phyloP scores from a whole-genome alignment of 2,329 filamentous ascomycete species.

The Penicillium frequentans region DNA sequence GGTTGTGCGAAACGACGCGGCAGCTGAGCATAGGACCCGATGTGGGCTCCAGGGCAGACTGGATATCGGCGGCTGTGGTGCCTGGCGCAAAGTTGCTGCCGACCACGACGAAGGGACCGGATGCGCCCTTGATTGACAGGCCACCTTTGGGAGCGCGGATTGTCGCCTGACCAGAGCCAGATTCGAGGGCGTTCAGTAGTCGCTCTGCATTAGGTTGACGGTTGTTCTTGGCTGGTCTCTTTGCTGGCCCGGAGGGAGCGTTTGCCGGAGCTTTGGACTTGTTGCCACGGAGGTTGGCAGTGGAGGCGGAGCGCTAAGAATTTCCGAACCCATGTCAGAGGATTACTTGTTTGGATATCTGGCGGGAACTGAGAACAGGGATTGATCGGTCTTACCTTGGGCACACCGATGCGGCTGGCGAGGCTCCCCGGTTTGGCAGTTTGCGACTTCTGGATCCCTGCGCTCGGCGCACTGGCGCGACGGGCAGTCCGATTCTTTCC shows the following conservation, averaged over 20 bases:
- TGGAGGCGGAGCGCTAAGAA: neutral
- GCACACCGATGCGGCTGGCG: conserved; percentile 60
- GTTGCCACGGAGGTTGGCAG: conserved; percentile 37
- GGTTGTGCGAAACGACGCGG: conserved; percentile 52
- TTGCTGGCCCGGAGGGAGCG: conserved; percentile 19
- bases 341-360: conserved; percentile 34
- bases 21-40: conserved; percentile 56
- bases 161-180: conserved; percentile 30
- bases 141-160: conserved; percentile 34
- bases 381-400: conserved; percentile 47
- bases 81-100: conserved; percentile 66
- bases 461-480: conserved; percentile 48
- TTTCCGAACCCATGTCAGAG: neutral
- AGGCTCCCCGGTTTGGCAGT: conserved; percentile 50
- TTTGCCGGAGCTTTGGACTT: conserved; percentile 37
- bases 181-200: conserved; percentile 31
- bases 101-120: conserved; percentile 57
- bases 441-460: conserved; percentile 42
- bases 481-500: conserved; percentile 47
- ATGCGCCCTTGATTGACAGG: conserved; percentile 57
- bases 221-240: conserved; percentile 26
- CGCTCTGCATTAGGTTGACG: conserved; percentile 37
- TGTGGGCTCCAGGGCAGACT: conserved; percentile 57
- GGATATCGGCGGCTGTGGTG: conserved; percentile 65
- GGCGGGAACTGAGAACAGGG: neutral